Conservation (phyloP, 345 rosid genomes). For the Ceriops decandra region DNA sequence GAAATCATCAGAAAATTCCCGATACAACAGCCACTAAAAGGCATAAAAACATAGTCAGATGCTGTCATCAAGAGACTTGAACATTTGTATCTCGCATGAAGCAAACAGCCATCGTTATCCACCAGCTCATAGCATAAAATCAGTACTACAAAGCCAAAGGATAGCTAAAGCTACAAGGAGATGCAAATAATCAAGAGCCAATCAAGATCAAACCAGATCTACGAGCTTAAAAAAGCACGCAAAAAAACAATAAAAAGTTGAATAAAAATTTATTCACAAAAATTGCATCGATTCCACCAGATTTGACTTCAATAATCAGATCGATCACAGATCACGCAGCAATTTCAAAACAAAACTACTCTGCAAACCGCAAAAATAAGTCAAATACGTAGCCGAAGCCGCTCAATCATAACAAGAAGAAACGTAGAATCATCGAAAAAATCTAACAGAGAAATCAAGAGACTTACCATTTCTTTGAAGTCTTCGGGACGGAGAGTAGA, state of each 20-base stretch:
- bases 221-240: neutral
- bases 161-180: neutral
- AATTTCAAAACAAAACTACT: neutral
- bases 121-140: neutral
- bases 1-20: too few species aligned
- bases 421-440: neutral
- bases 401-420: neutral
- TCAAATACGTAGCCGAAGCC: too few species aligned
- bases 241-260: neutral
- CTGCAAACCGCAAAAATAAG: too few species aligned
- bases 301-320: neutral
- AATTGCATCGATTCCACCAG: neutral
- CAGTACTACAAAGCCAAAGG: neutral
- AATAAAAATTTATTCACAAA: neutral
- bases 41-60: too few species aligned
- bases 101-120: neutral
- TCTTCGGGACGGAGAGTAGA: neutral
- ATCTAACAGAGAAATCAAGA: neutral
- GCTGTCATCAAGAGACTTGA: too few species aligned
- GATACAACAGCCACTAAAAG: too few species aligned
- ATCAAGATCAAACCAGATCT: slow-evolving; percentile 16
- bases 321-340: slow-evolving; percentile 1
- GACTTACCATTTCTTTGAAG: slow-evolving; percentile 11
- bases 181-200: neutral
- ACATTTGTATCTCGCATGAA: neutral